Base-by-base conservation (phyloP, 148 eudicot genomes). In the Rhododendron ovatum region DNA sequence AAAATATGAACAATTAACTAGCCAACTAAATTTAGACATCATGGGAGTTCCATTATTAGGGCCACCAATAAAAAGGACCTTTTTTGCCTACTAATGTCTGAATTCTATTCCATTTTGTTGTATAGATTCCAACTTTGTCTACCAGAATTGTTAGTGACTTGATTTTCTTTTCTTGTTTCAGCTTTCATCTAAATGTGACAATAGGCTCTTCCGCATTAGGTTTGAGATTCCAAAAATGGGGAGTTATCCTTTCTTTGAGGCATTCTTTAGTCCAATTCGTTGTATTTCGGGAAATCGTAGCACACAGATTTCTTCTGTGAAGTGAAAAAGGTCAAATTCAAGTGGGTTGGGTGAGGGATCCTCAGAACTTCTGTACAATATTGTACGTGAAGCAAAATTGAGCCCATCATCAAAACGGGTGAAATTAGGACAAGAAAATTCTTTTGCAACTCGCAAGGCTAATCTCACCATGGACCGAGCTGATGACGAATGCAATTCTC, bases 131-230 rank as follows among this genome's bases (percentile, higher is more conserved):
- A 28, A 67, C 55, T 73, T 24, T 3, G 59, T 24, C 67, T 73
- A 75, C 69, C 75, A 74, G 77, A 84, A 48, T 50, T 51, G 67
- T 33, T 9, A 82, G 37, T 84, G 67, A 85, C 82, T 37, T 30
- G 24, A 50, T 71, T 76, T 57, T 39, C 37, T 85, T 85, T 87
- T 82, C 73, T 78, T 74, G 59, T 90, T 90, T 76, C 95, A 96
- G 98, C 92, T 94, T 83, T 93, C 99, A 79, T 93, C 94, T 24
- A 92, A 94, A 89, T 94, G 98, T 78, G 94, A 92, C 22, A 90
- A 95, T 82, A 92, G 89, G 94, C 94, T 95, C 86, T 94, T 96
- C 89, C 85, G 91, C 82, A 83, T 96, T 77, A 94, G 87, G 91
- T 94, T 95, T 89, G 81, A 85, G 45, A 84, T 91, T 79, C 91